Base-by-base conservation (phyloP, 2,329 filamentous ascomycete genomes). In the Podosphaera xanthii region DNA sequence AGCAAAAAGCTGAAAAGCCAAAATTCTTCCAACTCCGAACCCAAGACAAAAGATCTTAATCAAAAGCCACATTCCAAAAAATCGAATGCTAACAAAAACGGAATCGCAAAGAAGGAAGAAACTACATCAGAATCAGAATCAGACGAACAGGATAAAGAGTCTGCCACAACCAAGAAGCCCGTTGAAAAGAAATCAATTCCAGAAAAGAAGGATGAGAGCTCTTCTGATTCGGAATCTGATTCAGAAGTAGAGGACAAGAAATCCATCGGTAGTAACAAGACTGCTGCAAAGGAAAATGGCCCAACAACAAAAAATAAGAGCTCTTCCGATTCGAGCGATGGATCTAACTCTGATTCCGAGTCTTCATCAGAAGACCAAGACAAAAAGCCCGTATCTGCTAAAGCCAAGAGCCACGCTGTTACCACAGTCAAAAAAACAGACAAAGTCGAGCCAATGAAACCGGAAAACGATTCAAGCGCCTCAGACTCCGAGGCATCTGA, bases 1-100 rank as follows among this genome's bases (percentile, higher is more conserved):
- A 68, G 66, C 62, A 70, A 70, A 64, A 65, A 62, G 64, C 63
- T 58, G 67, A 68, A 61, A 70, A 70, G 66, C 1, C 22, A 22
- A 22, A 22, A 22, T 22, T 70, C 63, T 44, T 67, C 66, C 55
- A 60, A 65, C 55, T 59, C 59, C 53, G 62, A 65, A 61, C 66
- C 67, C 56, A 70, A 74, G 64, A 69, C 61, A 40, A 65, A 65
- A 54, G 63, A 66, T 60, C 64, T 66, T 63, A 8, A 59, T 57
- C 33, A 9, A 48, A 48, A 48, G 5, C 5, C 10, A n/a, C 9
- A 4, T 14, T 57, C 57, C 40, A 5, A 34, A 9, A 56, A 36
- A n/a, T 35, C 30, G 35, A 36, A 35, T 22, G 49, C 22, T 22
- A 22, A 22, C 22, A 22, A 22, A 22, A 22, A 22, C 30, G 44